Evolutionary conservation across 306 rosid species (phyloP).

Genomic region (Canavalia ensiformis): DNA sequence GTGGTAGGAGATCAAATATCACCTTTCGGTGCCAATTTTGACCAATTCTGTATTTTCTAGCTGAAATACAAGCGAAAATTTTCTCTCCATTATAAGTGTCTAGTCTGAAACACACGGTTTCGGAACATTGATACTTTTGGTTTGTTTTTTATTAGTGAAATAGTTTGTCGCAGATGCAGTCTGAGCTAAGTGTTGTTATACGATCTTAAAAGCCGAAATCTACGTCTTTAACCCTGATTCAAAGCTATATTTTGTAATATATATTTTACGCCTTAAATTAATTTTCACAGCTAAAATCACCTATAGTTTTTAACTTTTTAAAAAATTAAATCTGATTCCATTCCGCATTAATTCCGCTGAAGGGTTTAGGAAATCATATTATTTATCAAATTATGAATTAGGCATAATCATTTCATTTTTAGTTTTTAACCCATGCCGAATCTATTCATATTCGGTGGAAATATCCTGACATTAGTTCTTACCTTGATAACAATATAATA

Average conservation of each 20-base stretch:
- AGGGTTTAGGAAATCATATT: constrained; percentile 4
- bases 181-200: not conserved
- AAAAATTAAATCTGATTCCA: constrained; percentile 13
- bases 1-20: constrained; percentile 10
- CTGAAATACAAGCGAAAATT: not conserved
- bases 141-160: not conserved
- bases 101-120: constrained; percentile 2
- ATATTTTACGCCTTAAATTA: not conserved
- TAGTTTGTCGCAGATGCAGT: not conserved
- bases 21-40: not conserved
- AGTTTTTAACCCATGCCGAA: not conserved
- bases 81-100: constrained; percentile 11
- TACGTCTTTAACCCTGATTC: not conserved
- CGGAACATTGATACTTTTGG: not conserved
- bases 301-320: not conserved
- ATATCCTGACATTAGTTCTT: constrained; percentile 32
- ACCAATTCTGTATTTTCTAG: constrained; percentile 32
- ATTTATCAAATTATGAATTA: constrained; percentile 3
- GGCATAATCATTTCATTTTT: not conserved
- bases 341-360: not conserved
- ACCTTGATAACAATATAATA: not conserved
- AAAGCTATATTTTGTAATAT: not conserved
- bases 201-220: not conserved
- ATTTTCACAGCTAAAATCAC: not conserved
- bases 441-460: constrained; percentile 24